Base-by-base conservation (phyloP, 2,329 filamentous ascomycete genomes). In the Fusarium buxicola region DNA sequence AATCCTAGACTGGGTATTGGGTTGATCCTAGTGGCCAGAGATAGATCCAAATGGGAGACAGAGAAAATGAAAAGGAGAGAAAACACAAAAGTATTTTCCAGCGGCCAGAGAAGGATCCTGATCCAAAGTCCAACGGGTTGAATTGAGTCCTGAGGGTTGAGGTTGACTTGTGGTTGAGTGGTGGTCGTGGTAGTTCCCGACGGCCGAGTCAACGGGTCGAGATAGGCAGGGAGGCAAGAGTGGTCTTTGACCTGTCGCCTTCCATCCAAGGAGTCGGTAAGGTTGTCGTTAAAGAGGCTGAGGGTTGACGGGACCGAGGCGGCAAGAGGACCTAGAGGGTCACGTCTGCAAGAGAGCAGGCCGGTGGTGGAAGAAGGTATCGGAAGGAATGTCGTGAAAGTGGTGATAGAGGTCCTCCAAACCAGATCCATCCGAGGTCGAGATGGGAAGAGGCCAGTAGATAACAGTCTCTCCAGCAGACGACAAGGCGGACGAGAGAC, bases 181-280 rank as follows among this genome's bases (percentile, higher is more conserved):
- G 59, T 64, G 62, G 61, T 69, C 68, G 69, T 62, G 57, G 51
- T 39, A 52, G 48, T 46, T 65, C 72, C 74, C 70, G 75, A 81
- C 76, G 75, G 75, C 81, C 82, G 80, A 83, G 75, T 80, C 74
- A 82, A 83, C 78, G 78, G 80, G 76, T 82, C 80, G 80, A 80
- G 73, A 67, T 50, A 60, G 53, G 55, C 44, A 61, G 28, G 25
- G 48, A 44, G 55, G 45, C 15, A 27, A 52, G 32, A 47, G 60
- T 64, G 55, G 50, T 41, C 31, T 49, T 48, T 46, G 45, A 15
- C 45, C 32, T 54, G 60, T 61, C 52, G 52, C 62, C 60, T 66
- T 68, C 58, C 48, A 60, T 68, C 58, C 48, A 60, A 32, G 31
- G 55, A 49, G 49, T 51, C 43, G 45, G 54, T 47, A 46, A 46